These are phyloP conservation scores for Talaromyces adpressus DNA, from an alignment of 495 filamentous ascomycete genomes.

Conservation along the genomic window DNA sequence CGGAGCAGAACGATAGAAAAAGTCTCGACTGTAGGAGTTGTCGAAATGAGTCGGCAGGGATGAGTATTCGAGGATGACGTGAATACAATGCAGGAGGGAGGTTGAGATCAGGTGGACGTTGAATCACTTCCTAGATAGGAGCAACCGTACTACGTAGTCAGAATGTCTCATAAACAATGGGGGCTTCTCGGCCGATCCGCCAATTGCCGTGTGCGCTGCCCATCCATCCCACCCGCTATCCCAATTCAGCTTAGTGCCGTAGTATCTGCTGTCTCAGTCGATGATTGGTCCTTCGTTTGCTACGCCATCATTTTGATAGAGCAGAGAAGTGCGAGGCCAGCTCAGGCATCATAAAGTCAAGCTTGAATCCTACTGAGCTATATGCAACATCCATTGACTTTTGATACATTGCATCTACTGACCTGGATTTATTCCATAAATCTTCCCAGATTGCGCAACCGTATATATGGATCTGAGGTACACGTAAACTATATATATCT, in stretches of 20 bases:
- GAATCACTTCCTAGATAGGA: not conserved
- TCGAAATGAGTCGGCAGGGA: not conserved
- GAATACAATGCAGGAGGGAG: not conserved
- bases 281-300: not conserved
- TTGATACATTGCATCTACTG: too few relatives aligned
- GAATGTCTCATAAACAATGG: not conserved
- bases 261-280: not conserved
- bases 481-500: too few relatives aligned
- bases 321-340: too few relatives aligned
- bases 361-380: too few relatives aligned
- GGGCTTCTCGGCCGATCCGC: not conserved
- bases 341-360: too few relatives aligned
- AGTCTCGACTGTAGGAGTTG: not conserved
- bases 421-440: too few relatives aligned
- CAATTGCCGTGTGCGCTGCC: not conserved
- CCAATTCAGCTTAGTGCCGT: not conserved
- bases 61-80: not conserved
- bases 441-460: too few relatives aligned
- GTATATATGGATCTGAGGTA: too few relatives aligned
- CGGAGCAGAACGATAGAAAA: not conserved
- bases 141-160: too few relatives aligned
- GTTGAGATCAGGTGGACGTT: not conserved
- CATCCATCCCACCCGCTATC: not conserved
- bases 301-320: too few relatives aligned
- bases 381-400: too few relatives aligned